phyloP scores from a whole-genome alignment of 805 yeast species.

The Myxozyma monticola region DNA sequence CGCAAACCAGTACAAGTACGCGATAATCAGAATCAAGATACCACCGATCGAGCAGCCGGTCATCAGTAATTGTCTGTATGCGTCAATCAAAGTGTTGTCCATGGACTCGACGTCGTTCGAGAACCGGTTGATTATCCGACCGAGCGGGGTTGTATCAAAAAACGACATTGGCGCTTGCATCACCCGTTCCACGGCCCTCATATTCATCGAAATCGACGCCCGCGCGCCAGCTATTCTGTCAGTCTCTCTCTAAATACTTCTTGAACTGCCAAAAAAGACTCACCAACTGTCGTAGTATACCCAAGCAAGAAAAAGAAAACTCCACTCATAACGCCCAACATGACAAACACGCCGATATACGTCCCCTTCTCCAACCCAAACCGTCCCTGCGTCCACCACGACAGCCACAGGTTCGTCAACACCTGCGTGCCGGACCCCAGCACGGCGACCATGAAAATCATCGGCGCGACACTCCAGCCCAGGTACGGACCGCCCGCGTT shows the following conservation, averaged over 20 bases:
- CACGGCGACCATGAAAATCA: conserved; percentile 47
- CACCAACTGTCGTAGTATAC: conserved; percentile 35
- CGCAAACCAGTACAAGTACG: conserved; percentile 76
- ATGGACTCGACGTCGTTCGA: conserved; percentile 84
- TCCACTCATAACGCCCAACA: conserved; percentile 54
- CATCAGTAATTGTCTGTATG: conserved; percentile 59
- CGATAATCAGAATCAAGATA: conserved; percentile 62
- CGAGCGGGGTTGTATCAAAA: conserved; percentile 84
- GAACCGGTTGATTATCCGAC: conserved; percentile 79
- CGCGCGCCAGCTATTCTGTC: conserved; percentile 44
- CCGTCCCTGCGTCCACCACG: conserved; percentile 71
- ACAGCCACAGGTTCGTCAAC: conserved; percentile 74
- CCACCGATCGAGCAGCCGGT: conserved; percentile 59
- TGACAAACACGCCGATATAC: conserved; percentile 68
- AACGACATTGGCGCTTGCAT: conserved; percentile 79
- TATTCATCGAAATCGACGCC: conserved; percentile 61
- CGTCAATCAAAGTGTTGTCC: conserved; percentile 77
- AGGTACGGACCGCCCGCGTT: conserved; percentile 50
- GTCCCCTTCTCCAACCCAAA: conserved; percentile 54
- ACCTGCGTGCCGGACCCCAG: conserved; percentile 43
- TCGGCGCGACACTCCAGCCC: conserved; percentile 37
- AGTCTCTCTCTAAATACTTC: conserved; percentile 35
- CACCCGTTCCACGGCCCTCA: conserved; percentile 57
- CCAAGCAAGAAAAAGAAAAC: conserved; percentile 50
- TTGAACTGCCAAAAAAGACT: conserved; percentile 36